These are phyloP conservation scores for Vaccinium myrtillus DNA, from an alignment of 148 eudicot species.

Conservation along the genomic window DNA sequence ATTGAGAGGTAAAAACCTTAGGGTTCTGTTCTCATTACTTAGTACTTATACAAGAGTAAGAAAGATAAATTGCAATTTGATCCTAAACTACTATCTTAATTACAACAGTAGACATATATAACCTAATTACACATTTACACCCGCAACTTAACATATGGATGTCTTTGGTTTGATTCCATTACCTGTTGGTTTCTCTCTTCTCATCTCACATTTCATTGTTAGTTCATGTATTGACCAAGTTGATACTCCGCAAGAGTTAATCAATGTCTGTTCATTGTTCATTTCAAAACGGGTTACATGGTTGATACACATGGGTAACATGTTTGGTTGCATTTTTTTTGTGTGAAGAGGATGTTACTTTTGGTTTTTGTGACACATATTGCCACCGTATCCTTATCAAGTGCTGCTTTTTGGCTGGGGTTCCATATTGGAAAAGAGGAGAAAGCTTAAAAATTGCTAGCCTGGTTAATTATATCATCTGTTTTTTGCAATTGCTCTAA, in stretches of 20 bases:
- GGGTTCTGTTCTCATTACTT: too few species aligned
- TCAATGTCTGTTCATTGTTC: not conserved
- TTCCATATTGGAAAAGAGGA: not conserved
- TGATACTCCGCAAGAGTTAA: not conserved
- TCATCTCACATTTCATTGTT: not conserved
- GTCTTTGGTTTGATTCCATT: not conserved
- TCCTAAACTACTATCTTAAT: too few species aligned
- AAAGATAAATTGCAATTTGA: too few species aligned
- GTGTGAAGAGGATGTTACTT: not conserved
- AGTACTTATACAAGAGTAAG: too few species aligned
- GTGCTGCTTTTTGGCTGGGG: not conserved
- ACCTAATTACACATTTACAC: too few species aligned
- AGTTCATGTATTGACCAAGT: not conserved
- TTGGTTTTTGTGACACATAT: not conserved
- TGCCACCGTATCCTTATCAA: not conserved
- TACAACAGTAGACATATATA: too few species aligned
- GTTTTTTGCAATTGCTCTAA: not conserved
- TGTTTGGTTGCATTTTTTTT: not conserved
- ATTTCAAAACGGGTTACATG: not conserved
- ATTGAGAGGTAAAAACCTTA: too few species aligned
- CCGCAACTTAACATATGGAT: too few species aligned
- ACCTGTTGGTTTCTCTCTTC: not conserved
- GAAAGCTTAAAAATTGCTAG: not conserved
- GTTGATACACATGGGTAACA: not conserved
- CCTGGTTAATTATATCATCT: not conserved